Percentiles rank a stretch among this genome's conserved stretches.
phyloP scores from a whole-genome alignment of 805 yeast species.

The Grigorovia jiainica region DNA sequence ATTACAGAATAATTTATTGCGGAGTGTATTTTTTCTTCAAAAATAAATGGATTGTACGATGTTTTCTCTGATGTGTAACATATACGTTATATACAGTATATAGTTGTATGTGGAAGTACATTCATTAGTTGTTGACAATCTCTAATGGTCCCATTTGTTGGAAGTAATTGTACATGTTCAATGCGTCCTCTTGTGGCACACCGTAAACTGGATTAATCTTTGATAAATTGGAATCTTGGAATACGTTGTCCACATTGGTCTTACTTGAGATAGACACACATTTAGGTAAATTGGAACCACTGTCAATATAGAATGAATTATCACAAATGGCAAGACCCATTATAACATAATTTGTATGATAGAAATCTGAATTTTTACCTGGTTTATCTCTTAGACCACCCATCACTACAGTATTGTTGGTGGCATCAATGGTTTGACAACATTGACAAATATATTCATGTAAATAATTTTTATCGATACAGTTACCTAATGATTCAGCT shows the following conservation, averaged over 20 bases:
- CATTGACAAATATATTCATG: slow-evolving; percentile 62
- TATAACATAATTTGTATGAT: slow-evolving; percentile 81
- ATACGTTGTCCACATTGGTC: not conserved
- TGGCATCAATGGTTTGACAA: slow-evolving; percentile 53
- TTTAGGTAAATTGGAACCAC: not conserved
- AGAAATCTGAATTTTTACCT: slow-evolving; percentile 66
- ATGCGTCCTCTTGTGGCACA: slow-evolving; percentile 34
- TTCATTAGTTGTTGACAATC: not conserved
- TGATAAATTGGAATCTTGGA: not conserved
- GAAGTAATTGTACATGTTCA: slow-evolving; percentile 8
- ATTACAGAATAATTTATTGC: too few species aligned
- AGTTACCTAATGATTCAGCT: slow-evolving; percentile 18
- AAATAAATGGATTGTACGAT: too few species aligned
- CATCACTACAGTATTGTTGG: too few species aligned
- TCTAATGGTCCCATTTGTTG: not conserved
- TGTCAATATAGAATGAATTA: slow-evolving; percentile 2
- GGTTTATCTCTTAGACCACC: slow-evolving; percentile 93
- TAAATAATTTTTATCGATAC: slow-evolving; percentile 48
- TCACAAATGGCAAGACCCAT: slow-evolving; percentile 48
- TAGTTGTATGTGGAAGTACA: not conserved
- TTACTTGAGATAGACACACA: not conserved
- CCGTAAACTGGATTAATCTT: slow-evolving; percentile 51
- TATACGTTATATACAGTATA: not conserved
- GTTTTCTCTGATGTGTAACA: too few species aligned
- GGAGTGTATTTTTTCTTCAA: too few species aligned